Base-by-base conservation (phyloP, 2,329 filamentous ascomycete species). In the Daldinia eschscholtzii region DNA sequence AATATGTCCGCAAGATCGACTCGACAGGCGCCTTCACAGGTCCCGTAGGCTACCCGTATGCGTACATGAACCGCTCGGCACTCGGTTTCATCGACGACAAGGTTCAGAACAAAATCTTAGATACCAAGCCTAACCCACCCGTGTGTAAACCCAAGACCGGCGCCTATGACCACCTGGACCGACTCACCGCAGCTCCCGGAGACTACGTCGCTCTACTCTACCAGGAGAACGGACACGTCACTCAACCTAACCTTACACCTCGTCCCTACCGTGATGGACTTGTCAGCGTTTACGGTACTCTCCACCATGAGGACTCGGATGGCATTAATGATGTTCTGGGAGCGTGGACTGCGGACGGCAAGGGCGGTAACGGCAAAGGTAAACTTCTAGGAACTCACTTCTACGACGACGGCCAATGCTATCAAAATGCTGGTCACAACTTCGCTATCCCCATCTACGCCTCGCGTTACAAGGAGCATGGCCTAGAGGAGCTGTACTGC, bases 381-480 rank as follows among this genome's bases (percentile, higher is more conserved):
- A 84, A 85, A 46, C 89, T 98, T 12, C 83, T 98, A 41, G 89
- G 91, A 0, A 91, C 88, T 0, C 90, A 93, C 73, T 89, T 92
- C 82, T 99, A 90, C 79, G 96, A 98, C 75, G 96, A 99, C 75
- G 92, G 92, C 28, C 91, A 93, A 76, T 99, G 96, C 83, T 94
- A 94, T 79, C 92, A 98, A 82, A 80, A 88, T 75, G 61, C 60
- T 5, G 66, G 65, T 5, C 23, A 50, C 20, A 64, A 56, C 35
- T 63, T 73, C 12, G 62, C 58, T 20, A 73, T 70, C 44, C 39
- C 74, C 23, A 89, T 93, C 69, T 90, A 89, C 4, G 75, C 77
- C 13, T 74, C 85, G 64, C 92, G 94, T 64, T 85, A 88, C 72
- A 72, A 82, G 23, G 75, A 88, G 64, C 87, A 88, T 72, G 83